phyloP scores from a whole-genome alignment of 495 filamentous ascomycete species.

The Tuber brumale region DNA sequence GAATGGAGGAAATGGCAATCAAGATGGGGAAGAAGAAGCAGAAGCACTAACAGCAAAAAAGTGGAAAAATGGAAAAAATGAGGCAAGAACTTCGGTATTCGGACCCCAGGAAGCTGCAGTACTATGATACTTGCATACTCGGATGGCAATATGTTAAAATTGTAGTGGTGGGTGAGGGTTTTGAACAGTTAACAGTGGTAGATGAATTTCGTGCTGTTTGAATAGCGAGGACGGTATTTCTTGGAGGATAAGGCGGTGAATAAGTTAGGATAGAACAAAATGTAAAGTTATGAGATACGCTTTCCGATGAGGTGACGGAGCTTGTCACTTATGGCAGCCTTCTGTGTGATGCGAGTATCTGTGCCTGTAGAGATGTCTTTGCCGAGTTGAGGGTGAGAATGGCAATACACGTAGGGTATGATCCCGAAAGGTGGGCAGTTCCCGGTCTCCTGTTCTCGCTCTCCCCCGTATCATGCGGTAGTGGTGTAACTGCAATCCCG shows the following conservation, averaged over 20 bases:
- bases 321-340: background rate
- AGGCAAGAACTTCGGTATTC: background rate
- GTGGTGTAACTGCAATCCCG: background rate
- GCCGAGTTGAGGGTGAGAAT: background rate
- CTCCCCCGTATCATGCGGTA: background rate
- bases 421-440: background rate
- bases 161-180: background rate
- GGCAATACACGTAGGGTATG: background rate
- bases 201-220: background rate
- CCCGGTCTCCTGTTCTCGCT: background rate
- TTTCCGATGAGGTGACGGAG: background rate
- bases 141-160: background rate
- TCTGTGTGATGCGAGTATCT: background rate
- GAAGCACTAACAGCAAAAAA: background rate
- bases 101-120: background rate
- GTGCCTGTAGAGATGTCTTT: background rate
- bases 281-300: background rate
- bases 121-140: background rate
- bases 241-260: background rate
- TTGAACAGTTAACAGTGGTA: background rate
- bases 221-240: background rate
- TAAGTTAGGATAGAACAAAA: background rate
- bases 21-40: background rate
- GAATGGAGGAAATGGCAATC: background rate
- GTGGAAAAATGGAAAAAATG: background rate